Base-by-base conservation (phyloP, 768 basidiomycete species). In the Russula ochroleuca region DNA sequence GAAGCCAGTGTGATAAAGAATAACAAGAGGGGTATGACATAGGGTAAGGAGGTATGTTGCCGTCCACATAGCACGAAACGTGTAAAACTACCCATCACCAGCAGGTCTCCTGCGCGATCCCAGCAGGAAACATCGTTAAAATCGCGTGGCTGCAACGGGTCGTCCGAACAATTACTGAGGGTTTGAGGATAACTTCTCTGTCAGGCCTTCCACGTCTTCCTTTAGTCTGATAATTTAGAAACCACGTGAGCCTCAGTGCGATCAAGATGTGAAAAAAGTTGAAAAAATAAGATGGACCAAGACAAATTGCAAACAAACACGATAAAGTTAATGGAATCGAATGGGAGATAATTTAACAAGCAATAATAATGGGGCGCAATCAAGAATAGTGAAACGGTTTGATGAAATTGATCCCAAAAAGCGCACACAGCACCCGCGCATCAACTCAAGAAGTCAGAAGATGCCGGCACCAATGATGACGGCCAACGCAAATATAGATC, bases 191-290 rank as follows among this genome's bases (percentile, higher is more conserved):
- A 63, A 66, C 64, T 79, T 77, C 55, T 81, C 77, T 35, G 67
- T 77, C 55, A 83, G 75, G 48, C 73, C 70, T 55, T 82, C 84
- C 65, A 88, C 67, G 67, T 90, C 88, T 73, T 83, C 86, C 67
- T 85, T 85, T 73, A 90, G 77, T 78, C 88, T 90, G 76, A 45
- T 47, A 31, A 33, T 50, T 19, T 17, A 47, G 31, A 61, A 61
- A 41, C n/a, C 35, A 66, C 53, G 66, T 64, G 66, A 67, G 66
- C 23, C 21, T 67, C 45, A 45, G 49, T 50, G 33, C 41, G 40
- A 31, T 62, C 35, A 33, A 17, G 60, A 37, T 31, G 21, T 53
- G 49, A 58, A 48, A 7, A 25, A 28, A 28, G 21, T 21, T 33
- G 37, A 38, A 59, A 40, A 51, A 52, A 58, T 45, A 25, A 31